A percentile compares a stretch with the other conserved stretches of the same genome.
phyloP scores from a whole-genome alignment of 1,284 basidiomycete species.

The Heterobasidion irregulare region DNA sequence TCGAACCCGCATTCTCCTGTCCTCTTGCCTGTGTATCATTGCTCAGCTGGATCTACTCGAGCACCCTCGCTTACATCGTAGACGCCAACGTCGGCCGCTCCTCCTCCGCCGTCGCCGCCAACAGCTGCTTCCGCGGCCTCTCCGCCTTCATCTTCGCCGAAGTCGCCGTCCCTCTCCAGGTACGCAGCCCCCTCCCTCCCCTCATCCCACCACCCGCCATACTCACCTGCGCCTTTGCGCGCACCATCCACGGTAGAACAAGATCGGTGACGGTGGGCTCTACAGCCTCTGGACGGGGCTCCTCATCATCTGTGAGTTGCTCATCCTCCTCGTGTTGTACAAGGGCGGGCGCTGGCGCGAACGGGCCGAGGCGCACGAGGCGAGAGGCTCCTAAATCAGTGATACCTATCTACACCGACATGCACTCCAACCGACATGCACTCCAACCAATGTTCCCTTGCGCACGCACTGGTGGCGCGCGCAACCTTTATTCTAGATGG shows the following conservation, averaged over 20 bases:
- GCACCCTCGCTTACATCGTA: constrained; percentile 68
- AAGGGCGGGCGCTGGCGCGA: constrained; percentile 30
- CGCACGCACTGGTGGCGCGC: too few species aligned
- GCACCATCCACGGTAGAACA: constrained; percentile 21
- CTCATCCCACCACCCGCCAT: neutral
- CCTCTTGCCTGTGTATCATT: too few species aligned
- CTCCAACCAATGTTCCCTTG: too few species aligned
- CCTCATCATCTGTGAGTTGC: constrained; percentile 39
- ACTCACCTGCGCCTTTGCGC: neutral
- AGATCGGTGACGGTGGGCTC: constrained; percentile 62
- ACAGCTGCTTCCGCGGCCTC: constrained; percentile 64
- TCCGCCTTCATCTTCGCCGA: constrained; percentile 67
- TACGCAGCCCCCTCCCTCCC: constrained; percentile 14
- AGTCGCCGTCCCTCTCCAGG: constrained; percentile 59
- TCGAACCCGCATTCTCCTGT: too few species aligned
- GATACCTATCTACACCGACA: too few species aligned
- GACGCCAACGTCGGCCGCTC: constrained; percentile 73
- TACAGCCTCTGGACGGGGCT: constrained; percentile 69
- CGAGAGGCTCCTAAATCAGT: too few species aligned
- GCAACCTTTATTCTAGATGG: too few species aligned
- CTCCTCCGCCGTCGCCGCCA: constrained; percentile 60
- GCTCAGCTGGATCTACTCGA: constrained; percentile 59
- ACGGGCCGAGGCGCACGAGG: too few species aligned
- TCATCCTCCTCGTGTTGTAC: constrained; percentile 45
- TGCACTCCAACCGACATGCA: too few species aligned